phyloP scores from a whole-genome alignment of 2,329 filamentous ascomycete species.

The Waltergamsia citrina region DNA sequence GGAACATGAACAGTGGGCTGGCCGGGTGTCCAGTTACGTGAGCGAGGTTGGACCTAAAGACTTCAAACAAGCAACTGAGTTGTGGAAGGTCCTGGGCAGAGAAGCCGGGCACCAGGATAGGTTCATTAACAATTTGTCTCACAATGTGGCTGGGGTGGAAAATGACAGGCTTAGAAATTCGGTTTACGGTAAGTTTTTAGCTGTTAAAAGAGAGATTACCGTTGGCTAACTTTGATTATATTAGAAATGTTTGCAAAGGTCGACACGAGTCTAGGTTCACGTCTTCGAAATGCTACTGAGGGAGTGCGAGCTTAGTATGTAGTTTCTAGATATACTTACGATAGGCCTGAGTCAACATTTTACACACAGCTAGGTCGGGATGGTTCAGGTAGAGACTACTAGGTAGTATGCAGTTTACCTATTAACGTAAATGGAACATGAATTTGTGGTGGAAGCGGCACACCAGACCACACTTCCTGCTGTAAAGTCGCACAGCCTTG shows the following conservation, averaged over 20 bases:
- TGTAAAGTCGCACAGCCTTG: too few relatives aligned
- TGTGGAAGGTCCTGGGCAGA: slow-evolving; percentile 39
- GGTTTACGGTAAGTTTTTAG: background rate
- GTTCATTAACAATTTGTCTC: slow-evolving; percentile 44
- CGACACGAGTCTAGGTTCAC: slow-evolving; percentile 1
- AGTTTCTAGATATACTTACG: too few relatives aligned
- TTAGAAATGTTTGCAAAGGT: slow-evolving; percentile 3
- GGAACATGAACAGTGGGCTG: background rate
- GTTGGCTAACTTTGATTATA: background rate
- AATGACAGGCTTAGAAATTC: background rate
- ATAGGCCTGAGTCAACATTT: too few relatives aligned
- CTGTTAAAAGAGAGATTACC: background rate
- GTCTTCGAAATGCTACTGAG: slow-evolving; percentile 1
- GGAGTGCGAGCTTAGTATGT: too few relatives aligned
- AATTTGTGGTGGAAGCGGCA: too few relatives aligned
- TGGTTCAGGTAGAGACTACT: too few relatives aligned
- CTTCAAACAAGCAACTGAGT: slow-evolving; percentile 35
- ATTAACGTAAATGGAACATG: too few relatives aligned
- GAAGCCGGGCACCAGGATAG: slow-evolving; percentile 49
- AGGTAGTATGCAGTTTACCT: too few relatives aligned
- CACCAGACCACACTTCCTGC: too few relatives aligned
- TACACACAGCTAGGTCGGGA: too few relatives aligned
- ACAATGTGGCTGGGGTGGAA: slow-evolving; percentile 14
- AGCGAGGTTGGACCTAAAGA: slow-evolving; percentile 36
- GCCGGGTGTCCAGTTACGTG: slow-evolving; percentile 26